Evolutionary conservation across 805 yeast genomes (phyloP).

Genomic region (Barnettozyma populi): DNA sequence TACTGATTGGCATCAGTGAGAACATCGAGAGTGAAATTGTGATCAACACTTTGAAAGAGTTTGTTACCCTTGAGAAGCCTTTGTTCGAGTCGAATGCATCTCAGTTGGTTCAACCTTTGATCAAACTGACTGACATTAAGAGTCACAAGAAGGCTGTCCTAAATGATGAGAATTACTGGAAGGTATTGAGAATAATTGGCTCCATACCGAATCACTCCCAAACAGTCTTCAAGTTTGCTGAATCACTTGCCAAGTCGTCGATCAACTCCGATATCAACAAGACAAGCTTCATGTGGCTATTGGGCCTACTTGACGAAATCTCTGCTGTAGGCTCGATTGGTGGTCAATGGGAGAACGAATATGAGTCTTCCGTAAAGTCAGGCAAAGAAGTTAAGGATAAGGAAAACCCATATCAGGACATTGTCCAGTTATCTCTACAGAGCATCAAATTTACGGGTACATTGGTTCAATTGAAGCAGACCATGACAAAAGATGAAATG

Average conservation of each 20-base stretch:
- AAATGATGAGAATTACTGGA: conserved; percentile 52
- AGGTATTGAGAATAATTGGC: conserved; percentile 42
- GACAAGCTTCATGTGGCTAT: conserved; percentile 54
- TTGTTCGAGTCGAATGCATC: conserved; percentile 14
- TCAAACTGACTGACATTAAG: conserved; percentile 2
- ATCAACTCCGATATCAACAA: conserved; percentile 28
- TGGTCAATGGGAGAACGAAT: conserved; percentile 67
- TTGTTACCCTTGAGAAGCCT: conserved; percentile 12
- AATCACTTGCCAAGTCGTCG: conserved; percentile 29
- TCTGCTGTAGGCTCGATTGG: conserved; percentile 80
- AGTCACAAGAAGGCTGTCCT: conserved; percentile 31
- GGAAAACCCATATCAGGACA: conserved; percentile 45
- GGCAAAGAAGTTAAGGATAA: conserved; percentile 38
- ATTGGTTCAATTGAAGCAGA: conserved; percentile 35
- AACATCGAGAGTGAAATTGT: conserved; percentile 1
- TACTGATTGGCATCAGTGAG: conserved; percentile 28
- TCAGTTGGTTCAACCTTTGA: conserved; percentile 18
- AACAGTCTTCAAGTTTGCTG: conserved; percentile 43
- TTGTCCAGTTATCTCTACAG: conserved; percentile 53
- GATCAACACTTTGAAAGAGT: conserved; percentile 7
- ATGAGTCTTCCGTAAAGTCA: conserved; percentile 37
- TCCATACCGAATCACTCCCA: conserved; percentile 38
- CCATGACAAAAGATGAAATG: conserved; percentile 29
- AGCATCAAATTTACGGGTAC: conserved; percentile 59
- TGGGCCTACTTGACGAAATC: conserved; percentile 72